Evolutionary conservation across 2,329 filamentous ascomycete genomes (phyloP).

Genomic region (Trichoderma endophyticum): DNA sequence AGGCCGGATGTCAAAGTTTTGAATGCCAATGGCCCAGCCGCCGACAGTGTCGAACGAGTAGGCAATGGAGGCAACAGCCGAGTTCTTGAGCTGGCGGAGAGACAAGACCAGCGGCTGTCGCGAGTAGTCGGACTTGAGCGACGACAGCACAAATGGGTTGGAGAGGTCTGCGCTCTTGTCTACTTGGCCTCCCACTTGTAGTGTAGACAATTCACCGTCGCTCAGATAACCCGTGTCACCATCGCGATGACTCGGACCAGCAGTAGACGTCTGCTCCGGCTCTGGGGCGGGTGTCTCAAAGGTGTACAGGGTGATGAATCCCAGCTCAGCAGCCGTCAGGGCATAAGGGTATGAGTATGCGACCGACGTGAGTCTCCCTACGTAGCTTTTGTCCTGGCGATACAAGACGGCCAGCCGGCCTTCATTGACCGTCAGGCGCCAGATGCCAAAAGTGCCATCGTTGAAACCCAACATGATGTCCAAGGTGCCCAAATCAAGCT

Average conservation of each 20-base stretch:
- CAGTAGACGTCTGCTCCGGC: neutral
- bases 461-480: slow-evolving; percentile 67
- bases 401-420: slow-evolving; percentile 50
- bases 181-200: neutral
- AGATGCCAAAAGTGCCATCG: slow-evolving; percentile 70
- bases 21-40: slow-evolving; percentile 89
- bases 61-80: slow-evolving; percentile 77
- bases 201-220: neutral
- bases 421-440: slow-evolving; percentile 51
- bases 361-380: slow-evolving; percentile 65
- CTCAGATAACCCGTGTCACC: neutral
- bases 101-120: slow-evolving; percentile 78
- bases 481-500: slow-evolving; percentile 42
- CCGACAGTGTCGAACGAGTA: slow-evolving; percentile 76
- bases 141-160: slow-evolving; percentile 59
- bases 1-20: slow-evolving; percentile 69
- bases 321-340: slow-evolving; percentile 71
- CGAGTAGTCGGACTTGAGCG: slow-evolving; percentile 75
- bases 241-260: neutral
- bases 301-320: slow-evolving; percentile 73
- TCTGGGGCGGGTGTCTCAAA: slow-evolving; percentile 41
- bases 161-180: slow-evolving; percentile 18
- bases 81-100: slow-evolving; percentile 62
- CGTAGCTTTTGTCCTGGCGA: slow-evolving; percentile 58
- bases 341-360: slow-evolving; percentile 74